Conservation (phyloP, 257 asterid species). For the Henckelia pumila region DNA sequence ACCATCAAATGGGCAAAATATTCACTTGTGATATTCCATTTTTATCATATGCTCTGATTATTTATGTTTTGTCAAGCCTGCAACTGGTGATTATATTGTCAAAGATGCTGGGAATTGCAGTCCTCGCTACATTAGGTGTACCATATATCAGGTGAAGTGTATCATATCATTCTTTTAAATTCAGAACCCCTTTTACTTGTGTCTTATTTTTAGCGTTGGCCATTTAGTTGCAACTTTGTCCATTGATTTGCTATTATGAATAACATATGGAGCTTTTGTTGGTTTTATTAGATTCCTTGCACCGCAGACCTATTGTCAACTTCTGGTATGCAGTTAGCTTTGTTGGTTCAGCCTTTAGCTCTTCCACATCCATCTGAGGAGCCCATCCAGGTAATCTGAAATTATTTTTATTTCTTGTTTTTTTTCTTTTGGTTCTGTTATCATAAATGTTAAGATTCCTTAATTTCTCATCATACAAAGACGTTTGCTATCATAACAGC, state of each 20-base stretch:
- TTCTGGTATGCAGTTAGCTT: constrained; percentile 91
- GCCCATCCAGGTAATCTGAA: constrained; percentile 74
- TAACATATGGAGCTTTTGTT: constrained; percentile 26
- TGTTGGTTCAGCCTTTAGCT: constrained; percentile 97
- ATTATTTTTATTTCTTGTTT: background rate
- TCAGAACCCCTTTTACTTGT: background rate
- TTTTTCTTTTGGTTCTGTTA: constrained; percentile 18
- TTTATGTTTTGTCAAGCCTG: constrained; percentile 63
- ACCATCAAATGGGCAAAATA: constrained; percentile 11
- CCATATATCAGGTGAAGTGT: constrained; percentile 78
- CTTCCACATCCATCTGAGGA: constrained; percentile 97
- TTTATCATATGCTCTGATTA: constrained; percentile 20
- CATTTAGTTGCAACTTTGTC: constrained; percentile 16
- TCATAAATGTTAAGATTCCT: constrained; percentile 8
- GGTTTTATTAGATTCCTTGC: constrained; percentile 75
- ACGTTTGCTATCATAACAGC: too few relatives aligned
- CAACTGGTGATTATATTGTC: constrained; percentile 88
- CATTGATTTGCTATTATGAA: constrained; percentile 21
- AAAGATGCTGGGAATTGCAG: constrained; percentile 97
- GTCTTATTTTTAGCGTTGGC: background rate
- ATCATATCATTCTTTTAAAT: constrained; percentile 14
- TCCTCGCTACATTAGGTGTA: constrained; percentile 96
- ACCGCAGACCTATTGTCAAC: constrained; percentile 90
- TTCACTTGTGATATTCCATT: background rate
- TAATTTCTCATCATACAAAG: background rate